A percentile compares a stretch with the other conserved stretches of the same genome.
Evolutionary conservation across 225 moss, liverwort and hornwort genomes (phyloP).

Genomic region (Polytrichum formosum): DNA sequence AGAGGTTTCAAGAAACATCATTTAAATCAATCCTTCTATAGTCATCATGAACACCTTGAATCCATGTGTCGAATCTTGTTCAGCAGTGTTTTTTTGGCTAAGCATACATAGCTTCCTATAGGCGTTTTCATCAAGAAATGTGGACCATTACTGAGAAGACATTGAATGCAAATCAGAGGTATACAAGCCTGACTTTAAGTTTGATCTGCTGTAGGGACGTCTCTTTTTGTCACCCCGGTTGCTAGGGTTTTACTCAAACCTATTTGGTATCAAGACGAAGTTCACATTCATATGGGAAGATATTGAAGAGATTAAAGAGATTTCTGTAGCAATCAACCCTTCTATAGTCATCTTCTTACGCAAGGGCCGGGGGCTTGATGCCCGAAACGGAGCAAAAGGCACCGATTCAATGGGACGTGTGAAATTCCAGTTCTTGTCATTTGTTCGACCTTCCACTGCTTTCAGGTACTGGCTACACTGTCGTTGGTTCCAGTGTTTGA

Average conservation of each 20-base stretch:
- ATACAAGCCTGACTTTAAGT: not conserved
- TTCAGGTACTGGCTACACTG: slow-evolving; percentile 47
- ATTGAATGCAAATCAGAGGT: no score
- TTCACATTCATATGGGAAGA: slow-evolving; percentile 97
- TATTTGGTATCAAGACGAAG: slow-evolving; percentile 96
- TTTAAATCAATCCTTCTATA: no score
- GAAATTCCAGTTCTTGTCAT: slow-evolving; percentile 88
- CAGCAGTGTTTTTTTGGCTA: no score
- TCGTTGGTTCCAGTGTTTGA: not conserved
- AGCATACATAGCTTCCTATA: no score
- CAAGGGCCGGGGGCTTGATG: slow-evolving; percentile 70
- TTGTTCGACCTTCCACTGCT: slow-evolving; percentile 79
- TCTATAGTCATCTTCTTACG: slow-evolving; percentile 69
- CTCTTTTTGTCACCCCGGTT: slow-evolving; percentile 90
- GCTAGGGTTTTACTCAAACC: slow-evolving; percentile 90
- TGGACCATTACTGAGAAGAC: no score
- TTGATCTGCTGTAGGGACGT: slow-evolving; percentile 59
- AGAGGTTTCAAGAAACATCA: no score
- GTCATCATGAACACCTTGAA: no score
- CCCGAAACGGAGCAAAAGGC: slow-evolving; percentile 73
- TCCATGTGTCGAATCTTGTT: no score
- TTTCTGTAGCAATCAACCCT: slow-evolving; percentile 71
- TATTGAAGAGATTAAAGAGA: slow-evolving; percentile 87
- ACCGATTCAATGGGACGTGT: slow-evolving; percentile 66
- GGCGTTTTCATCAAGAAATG: no score